Percentiles rank a stretch among this genome's conserved stretches.
Conservation (phyloP, 202 grass and related monocot species). For the Setaria italica region DNA sequence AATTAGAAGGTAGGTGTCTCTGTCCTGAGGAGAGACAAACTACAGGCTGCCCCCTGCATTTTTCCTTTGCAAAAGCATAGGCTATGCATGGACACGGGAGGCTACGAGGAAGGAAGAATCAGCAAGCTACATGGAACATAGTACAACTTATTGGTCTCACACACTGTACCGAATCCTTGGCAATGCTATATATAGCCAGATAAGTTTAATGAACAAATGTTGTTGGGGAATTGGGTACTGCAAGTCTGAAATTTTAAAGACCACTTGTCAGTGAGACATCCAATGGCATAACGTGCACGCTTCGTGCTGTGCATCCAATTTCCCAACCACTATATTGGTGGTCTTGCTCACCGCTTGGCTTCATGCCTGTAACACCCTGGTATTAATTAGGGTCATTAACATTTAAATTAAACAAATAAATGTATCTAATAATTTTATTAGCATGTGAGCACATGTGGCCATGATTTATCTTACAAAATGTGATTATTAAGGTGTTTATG, state of each 20-base stretch:
- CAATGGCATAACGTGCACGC: background rate
- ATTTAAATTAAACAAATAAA: too few relatives aligned
- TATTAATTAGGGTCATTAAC: too few relatives aligned
- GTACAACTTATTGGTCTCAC: background rate
- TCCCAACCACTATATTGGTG: background rate
- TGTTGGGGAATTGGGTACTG: background rate
- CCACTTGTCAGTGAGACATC: background rate
- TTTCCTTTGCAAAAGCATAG: conserved; percentile 23
- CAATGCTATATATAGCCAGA: too few relatives aligned
- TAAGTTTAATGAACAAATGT: background rate
- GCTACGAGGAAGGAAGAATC: conserved; percentile 2
- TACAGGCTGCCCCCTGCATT: conserved; percentile 18
- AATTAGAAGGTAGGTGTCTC: conserved; percentile 4
- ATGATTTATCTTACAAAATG: too few relatives aligned
- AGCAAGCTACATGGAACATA: background rate
- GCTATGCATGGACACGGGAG: conserved; percentile 9
- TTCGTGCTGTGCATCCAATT: conserved; percentile 1
- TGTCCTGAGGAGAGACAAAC: conserved; percentile 17
- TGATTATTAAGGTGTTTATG: too few relatives aligned
- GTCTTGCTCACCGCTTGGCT: background rate
- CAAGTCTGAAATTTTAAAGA: background rate
- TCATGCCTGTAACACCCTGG: background rate
- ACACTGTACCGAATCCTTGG: background rate
- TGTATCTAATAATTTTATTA: too few relatives aligned
- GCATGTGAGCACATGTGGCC: too few relatives aligned